Conservation (phyloP, 495 filamentous ascomycete species). For the Xylona heveae region DNA sequence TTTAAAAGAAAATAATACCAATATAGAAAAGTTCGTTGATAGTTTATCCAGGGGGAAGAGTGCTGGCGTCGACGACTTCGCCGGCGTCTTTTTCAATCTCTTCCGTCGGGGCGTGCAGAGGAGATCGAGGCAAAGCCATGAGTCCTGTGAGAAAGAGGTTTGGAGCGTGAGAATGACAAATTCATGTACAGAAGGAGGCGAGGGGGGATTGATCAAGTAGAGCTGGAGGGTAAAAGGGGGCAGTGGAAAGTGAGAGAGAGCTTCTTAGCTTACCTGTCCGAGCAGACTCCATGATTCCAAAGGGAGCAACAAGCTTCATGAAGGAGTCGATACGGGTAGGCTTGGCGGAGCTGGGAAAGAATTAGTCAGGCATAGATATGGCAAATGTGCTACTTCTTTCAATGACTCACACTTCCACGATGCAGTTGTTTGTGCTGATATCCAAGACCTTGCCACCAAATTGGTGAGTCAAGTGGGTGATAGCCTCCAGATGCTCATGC, state of each 20-base stretch:
- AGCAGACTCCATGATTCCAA: constrained; percentile 88
- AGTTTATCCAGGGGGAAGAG: constrained; percentile 73
- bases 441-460: constrained; percentile 95
- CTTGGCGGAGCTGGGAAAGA: constrained; percentile 54
- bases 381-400: too few relatives aligned
- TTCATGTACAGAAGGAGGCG: constrained; percentile 1
- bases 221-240: neutral
- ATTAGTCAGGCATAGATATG: neutral
- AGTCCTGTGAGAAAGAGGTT: constrained; percentile 28
- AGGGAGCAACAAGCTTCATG: constrained; percentile 87
- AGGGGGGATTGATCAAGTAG: neutral
- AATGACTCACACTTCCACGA: constrained; percentile 74
- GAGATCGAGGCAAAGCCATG: constrained; percentile 90
- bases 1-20: constrained; percentile 8
- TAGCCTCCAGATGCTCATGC: constrained; percentile 85
- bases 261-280: constrained; percentile 41
- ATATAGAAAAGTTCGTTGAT: constrained; percentile 1
- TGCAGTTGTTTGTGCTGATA: constrained; percentile 95
- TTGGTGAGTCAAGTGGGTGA: constrained; percentile 90
- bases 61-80: constrained; percentile 80
- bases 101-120: constrained; percentile 52
- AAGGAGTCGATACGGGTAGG: constrained; percentile 88
- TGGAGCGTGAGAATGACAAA: neutral
- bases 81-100: constrained; percentile 66
- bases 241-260: neutral